Conservation (phyloP, 2,329 filamentous ascomycete species). For the Colletotrichum agaves region DNA sequence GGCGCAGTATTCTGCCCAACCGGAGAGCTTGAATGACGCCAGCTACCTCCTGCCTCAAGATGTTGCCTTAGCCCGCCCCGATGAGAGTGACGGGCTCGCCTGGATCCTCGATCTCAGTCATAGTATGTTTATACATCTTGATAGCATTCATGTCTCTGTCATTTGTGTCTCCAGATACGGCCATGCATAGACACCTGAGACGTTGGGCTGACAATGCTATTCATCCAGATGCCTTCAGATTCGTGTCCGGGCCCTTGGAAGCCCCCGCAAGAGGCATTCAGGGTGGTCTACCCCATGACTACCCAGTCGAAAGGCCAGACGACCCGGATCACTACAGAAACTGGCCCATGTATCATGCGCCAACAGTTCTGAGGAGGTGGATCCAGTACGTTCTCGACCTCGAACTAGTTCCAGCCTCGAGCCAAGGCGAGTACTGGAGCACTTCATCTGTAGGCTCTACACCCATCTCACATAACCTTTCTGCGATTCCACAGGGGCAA, state of each 20-base stretch:
- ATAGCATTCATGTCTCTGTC: neutral
- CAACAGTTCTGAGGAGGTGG: conserved; percentile 3
- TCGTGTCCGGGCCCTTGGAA: neutral
- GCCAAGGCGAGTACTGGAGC: conserved; percentile 6
- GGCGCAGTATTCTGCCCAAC: conserved; percentile 8
- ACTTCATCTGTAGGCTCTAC: conserved; percentile 12
- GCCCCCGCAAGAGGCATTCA: neutral
- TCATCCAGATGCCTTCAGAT: conserved; percentile 7
- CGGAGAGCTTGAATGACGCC: neutral
- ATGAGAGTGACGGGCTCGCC: conserved; percentile 18
- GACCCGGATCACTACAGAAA: conserved; percentile 22
- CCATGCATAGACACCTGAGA: neutral
- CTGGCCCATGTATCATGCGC: conserved; percentile 29
- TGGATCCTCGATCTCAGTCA: conserved; percentile 17
- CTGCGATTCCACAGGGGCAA: fast-evolving
- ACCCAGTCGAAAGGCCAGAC: conserved; percentile 9
- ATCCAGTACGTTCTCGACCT: neutral
- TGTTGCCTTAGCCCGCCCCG: conserved; percentile 9
- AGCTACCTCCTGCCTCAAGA: conserved; percentile 27
- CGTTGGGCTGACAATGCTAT: neutral
- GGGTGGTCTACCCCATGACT: neutral
- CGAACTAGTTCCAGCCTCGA: conserved; percentile 15
- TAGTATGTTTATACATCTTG: conserved; percentile 2
- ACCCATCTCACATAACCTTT: neutral
- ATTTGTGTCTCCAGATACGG: neutral